A percentile compares a stretch with the other conserved stretches of the same genome.
Evolutionary conservation across 148 eudicot species (phyloP).

Genomic region (Pouteria glomerata): DNA sequence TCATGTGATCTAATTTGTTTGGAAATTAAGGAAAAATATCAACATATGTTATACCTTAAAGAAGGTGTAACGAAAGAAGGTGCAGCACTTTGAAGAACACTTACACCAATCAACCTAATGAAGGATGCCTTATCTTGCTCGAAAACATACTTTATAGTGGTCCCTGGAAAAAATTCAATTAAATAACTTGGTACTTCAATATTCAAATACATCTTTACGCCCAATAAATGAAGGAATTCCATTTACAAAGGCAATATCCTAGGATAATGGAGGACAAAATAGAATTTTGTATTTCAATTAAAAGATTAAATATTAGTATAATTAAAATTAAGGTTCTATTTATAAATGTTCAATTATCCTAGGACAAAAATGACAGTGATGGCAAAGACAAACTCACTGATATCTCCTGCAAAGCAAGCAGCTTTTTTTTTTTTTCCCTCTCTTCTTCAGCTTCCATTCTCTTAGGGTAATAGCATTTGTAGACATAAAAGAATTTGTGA

Average conservation of each 20-base stretch:
- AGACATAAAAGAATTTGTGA: constrained; percentile 2
- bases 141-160: constrained; percentile 88
- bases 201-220: neutral
- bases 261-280: too few species aligned
- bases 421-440: constrained; percentile 70
- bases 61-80: constrained; percentile 97
- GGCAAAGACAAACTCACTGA: constrained; percentile 40
- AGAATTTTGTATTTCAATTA: too few species aligned
- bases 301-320: too few species aligned
- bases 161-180: constrained; percentile 47
- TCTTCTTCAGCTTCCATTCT: constrained; percentile 56
- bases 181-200: neutral
- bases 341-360: constrained; percentile 9
- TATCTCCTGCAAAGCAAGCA: constrained; percentile 53
- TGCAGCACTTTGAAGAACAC: constrained; percentile 92
- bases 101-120: constrained; percentile 74
- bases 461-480: constrained; percentile 54
- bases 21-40: neutral
- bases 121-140: constrained; percentile 92
- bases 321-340: too few species aligned
- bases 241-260: constrained; percentile 91
- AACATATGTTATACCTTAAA: constrained; percentile 48
- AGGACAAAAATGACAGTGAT: neutral
- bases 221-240: constrained; percentile 34
- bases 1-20: neutral